Evolutionary conservation across 164 flowering plant species (phyloP).

Genomic region (Chloranthus sessilifolius): DNA sequence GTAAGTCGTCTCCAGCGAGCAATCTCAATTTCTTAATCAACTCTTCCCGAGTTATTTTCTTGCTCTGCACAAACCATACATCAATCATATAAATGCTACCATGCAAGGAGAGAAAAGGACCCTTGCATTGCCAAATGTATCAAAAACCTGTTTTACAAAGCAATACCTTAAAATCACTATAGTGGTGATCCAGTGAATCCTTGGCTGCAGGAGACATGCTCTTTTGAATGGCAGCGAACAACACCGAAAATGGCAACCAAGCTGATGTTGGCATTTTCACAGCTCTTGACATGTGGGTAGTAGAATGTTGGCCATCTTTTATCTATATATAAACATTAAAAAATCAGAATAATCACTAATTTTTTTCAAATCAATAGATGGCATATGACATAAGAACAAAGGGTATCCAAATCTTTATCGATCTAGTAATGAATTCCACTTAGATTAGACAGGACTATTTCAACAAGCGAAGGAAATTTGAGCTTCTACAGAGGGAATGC

Average conservation of each 20-base stretch:
- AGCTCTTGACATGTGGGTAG: neutral
- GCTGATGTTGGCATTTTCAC: conserved; percentile 46
- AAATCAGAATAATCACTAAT: neutral
- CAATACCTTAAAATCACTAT: conserved; percentile 15
- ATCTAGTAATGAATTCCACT: neutral
- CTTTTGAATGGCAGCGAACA: conserved; percentile 47
- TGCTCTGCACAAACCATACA: conserved; percentile 10
- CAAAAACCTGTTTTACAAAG: conserved; percentile 1
- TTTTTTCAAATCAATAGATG: neutral
- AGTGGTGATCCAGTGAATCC: conserved; percentile 5
- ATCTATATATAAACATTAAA: conserved; percentile 2
- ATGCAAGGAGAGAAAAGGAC: conserved; percentile 2
- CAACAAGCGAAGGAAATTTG: conserved; percentile 3
- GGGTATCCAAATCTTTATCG: neutral
- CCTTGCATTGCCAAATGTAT: too few species aligned
- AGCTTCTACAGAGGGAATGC: neutral
- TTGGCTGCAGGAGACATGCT: conserved; percentile 24
- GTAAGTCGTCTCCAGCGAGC: conserved; percentile 23
- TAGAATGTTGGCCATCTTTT: conserved; percentile 1
- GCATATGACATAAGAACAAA: neutral
- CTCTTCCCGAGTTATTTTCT: conserved; percentile 21
- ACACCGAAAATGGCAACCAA: conserved; percentile 60
- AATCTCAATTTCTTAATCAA: conserved; percentile 22
- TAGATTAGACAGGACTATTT: conserved; percentile 1
- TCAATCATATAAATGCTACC: neutral